These are phyloP conservation scores for Lyophyllum shimeji DNA, from an alignment of 768 basidiomycete species.

Conservation along the genomic window DNA sequence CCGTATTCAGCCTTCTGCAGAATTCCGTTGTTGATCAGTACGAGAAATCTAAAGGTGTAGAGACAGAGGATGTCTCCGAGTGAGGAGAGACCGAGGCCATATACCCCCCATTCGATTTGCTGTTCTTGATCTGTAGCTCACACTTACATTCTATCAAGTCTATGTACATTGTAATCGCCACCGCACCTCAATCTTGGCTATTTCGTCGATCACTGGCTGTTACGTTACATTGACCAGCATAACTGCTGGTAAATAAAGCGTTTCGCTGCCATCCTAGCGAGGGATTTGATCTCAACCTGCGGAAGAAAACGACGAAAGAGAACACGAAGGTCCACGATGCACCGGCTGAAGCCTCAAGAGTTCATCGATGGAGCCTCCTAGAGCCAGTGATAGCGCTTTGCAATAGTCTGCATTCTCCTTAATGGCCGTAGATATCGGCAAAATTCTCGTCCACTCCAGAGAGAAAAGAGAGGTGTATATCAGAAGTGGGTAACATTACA, in stretches of 20 bases:
- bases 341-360: no score
- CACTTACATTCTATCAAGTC: neutral
- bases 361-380: no score
- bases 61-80: conserved; percentile 6
- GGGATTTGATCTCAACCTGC: no score
- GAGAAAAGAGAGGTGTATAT: neutral
- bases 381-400: no score
- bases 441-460: neutral
- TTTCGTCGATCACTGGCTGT: neutral
- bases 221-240: no score
- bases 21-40: conserved; percentile 51
- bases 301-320: no score
- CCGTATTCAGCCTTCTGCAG: conserved; percentile 42
- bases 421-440: neutral
- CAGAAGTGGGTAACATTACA: conserved; percentile 41
- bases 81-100: neutral
- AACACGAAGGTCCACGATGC: no score
- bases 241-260: no score
- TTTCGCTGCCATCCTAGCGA: no score
- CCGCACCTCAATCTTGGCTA: neutral
- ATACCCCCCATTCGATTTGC: neutral
- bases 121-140: neutral
- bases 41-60: conserved; percentile 31
- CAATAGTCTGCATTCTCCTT: neutral
- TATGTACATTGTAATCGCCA: neutral